Evolutionary conservation across 805 yeast species (phyloP).

Genomic region (Candida verbasci): DNA sequence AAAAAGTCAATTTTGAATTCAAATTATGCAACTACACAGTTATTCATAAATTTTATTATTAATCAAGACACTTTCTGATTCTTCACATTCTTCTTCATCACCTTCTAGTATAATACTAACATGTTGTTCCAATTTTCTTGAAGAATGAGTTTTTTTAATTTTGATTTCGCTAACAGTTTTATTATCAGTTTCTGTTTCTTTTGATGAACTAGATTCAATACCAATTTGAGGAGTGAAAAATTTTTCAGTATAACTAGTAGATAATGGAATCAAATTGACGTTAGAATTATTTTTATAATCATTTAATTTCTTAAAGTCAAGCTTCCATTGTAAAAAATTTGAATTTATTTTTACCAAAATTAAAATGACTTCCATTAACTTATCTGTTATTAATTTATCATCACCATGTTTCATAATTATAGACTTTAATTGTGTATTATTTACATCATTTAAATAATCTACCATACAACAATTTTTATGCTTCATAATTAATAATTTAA

Average conservation of each 20-base stretch:
- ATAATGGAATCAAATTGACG: slow-evolving; percentile 3
- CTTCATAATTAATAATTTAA: slow-evolving; percentile 15
- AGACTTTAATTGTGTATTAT: slow-evolving; percentile 16
- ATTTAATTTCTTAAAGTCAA: neutral
- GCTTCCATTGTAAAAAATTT: slow-evolving; percentile 2
- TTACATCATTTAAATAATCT: slow-evolving; percentile 21
- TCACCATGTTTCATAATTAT: slow-evolving; percentile 16
- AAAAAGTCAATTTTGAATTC: too few relatives aligned
- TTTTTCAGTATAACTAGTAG: slow-evolving; percentile 5
- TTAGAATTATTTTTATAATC: neutral
- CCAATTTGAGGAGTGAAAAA: slow-evolving; percentile 3
- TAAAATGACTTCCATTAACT: slow-evolving; percentile 10
- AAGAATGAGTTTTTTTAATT: too few relatives aligned
- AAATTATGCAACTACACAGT: too few relatives aligned
- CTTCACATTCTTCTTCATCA: too few relatives aligned
- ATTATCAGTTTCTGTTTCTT: too few relatives aligned
- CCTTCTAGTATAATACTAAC: too few relatives aligned
- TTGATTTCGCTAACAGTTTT: too few relatives aligned
- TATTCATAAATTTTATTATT: too few relatives aligned
- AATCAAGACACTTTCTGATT: too few relatives aligned
- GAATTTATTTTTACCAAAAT: slow-evolving; percentile 1
- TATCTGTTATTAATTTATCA: slow-evolving; percentile 9
- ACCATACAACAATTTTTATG: slow-evolving; percentile 34
- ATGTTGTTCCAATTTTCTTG: too few relatives aligned
- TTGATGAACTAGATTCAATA: too few relatives aligned